A percentile compares a stretch with the other conserved stretches of the same genome.
Evolutionary conservation across 83 land plant genomes (phyloP).

Genomic region (Diphasiastrum complanatum): DNA sequence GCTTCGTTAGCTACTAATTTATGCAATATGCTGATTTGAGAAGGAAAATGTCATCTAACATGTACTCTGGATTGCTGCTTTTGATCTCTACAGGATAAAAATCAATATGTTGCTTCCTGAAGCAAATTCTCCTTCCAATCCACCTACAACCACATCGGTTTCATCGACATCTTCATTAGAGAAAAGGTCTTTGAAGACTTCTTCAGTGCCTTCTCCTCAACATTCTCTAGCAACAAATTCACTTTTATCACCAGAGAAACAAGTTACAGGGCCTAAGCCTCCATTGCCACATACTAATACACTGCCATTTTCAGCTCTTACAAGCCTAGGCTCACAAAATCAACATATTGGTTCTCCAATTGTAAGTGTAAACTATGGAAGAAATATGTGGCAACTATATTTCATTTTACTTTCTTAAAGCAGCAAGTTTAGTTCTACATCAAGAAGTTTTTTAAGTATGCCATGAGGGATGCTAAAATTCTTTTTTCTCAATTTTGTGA

Average conservation of each 20-base stretch:
- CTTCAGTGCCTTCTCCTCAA: constrained; percentile 26
- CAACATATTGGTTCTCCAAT: too few species aligned
- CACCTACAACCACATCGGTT: constrained; percentile 8
- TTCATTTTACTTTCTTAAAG: too few species aligned
- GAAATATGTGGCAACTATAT: too few species aligned
- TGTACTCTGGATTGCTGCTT: too few species aligned
- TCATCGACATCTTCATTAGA: constrained; percentile 17
- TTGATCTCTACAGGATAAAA: constrained; percentile 31
- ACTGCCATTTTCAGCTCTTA: constrained; percentile 15
- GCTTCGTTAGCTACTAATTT: not conserved
- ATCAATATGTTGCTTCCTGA: constrained; percentile 35
- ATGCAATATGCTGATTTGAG: not conserved
- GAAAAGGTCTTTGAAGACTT: constrained; percentile 17
- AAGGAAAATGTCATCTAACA: not conserved
- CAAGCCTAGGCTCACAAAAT: too few species aligned
- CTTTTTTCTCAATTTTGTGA: too few species aligned
- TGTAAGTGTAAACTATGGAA: too few species aligned
- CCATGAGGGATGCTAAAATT: too few species aligned
- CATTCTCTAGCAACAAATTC: constrained; percentile 19
- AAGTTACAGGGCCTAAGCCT: constrained; percentile 10
- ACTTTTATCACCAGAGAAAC: constrained; percentile 26
- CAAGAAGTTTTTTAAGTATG: too few species aligned
- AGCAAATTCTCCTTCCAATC: too few species aligned
- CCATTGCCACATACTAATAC: constrained; percentile 23
- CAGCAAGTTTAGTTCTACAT: too few species aligned